Conservation (phyloP, 192 early-diverging fungal species). For the Backusella tarrabulga region DNA sequence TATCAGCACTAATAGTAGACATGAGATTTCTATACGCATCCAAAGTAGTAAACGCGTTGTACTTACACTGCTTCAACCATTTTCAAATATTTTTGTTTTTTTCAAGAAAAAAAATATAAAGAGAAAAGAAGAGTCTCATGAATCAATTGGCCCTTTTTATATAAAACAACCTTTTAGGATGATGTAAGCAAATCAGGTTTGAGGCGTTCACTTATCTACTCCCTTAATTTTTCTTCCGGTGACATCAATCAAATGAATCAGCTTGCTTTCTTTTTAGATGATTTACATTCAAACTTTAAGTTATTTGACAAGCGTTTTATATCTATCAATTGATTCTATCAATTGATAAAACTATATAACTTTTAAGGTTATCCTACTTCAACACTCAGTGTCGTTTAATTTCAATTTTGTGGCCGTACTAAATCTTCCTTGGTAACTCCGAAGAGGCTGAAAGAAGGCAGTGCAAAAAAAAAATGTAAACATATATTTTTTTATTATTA, state of each 20-base stretch:
- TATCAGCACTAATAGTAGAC: slow-evolving; percentile 73
- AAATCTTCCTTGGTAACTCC: background rate
- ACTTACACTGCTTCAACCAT: slow-evolving; percentile 19
- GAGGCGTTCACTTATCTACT: background rate
- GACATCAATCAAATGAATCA: background rate
- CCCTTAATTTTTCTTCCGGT: background rate
- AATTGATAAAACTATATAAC: too few relatives aligned
- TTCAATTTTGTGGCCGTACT: background rate
- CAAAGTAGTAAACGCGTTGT: background rate
- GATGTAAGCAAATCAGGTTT: background rate
- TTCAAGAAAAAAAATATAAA: background rate
- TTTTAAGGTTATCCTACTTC: too few relatives aligned
- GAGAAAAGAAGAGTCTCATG: background rate
- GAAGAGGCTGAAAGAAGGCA: background rate
- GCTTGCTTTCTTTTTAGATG: too few relatives aligned
- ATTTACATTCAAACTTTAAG: too few relatives aligned
- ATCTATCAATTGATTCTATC: too few relatives aligned
- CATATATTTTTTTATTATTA: background rate
- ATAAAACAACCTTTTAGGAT: background rate
- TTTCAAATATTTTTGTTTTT: background rate
- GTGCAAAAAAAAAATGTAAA: background rate
- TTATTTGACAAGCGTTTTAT: too few relatives aligned
- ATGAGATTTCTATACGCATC: background rate
- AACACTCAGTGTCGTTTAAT: too few relatives aligned
- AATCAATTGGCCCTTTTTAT: background rate